A percentile compares a stretch with the other conserved stretches of the same genome.
Conservation (phyloP, 768 basidiomycete genomes). For the Suillus ampliporus region DNA sequence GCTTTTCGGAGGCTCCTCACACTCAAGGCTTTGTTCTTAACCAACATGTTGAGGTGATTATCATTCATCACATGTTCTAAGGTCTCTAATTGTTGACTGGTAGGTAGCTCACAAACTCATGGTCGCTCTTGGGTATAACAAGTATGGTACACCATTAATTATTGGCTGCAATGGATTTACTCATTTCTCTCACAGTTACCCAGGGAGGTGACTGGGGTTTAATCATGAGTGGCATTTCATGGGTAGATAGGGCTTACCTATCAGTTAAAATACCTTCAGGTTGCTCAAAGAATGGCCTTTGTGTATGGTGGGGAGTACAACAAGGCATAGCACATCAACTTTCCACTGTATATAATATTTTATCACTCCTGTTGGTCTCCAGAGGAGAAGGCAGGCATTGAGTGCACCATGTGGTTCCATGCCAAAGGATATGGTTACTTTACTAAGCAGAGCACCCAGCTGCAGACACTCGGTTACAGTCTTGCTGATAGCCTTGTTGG, state of each 20-base stretch:
- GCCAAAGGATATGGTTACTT: slow-evolving; percentile 45
- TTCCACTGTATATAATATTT: slow-evolving; percentile 38
- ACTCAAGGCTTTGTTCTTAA: slow-evolving; percentile 52
- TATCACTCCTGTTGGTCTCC: slow-evolving; percentile 25
- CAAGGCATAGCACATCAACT: slow-evolving; percentile 60
- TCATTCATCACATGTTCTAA: neutral
- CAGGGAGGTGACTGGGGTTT: slow-evolving; percentile 58
- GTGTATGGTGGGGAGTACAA: slow-evolving; percentile 46
- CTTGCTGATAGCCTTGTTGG: slow-evolving; percentile 60
- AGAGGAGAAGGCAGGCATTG: slow-evolving; percentile 41
- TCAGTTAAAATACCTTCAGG: slow-evolving; percentile 29
- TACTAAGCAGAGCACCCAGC: slow-evolving; percentile 46
- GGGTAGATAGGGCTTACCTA: neutral
- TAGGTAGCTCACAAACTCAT: slow-evolving; percentile 56
- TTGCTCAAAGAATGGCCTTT: slow-evolving; percentile 39
- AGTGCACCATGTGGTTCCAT: slow-evolving; percentile 34
- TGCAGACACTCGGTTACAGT: slow-evolving; percentile 53
- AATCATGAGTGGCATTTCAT: slow-evolving; percentile 30
- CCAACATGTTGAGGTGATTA: slow-evolving; percentile 59
- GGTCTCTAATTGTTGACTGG: slow-evolving; percentile 11
- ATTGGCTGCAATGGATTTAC: neutral
- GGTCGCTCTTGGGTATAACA: slow-evolving; percentile 43
- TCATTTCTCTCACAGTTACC: slow-evolving; percentile 38
- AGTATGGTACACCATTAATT: slow-evolving; percentile 8
- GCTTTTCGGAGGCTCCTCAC: slow-evolving; percentile 62